phyloP scores from a whole-genome alignment of 257 asterid species.

The Haberlea rhodopensis region DNA sequence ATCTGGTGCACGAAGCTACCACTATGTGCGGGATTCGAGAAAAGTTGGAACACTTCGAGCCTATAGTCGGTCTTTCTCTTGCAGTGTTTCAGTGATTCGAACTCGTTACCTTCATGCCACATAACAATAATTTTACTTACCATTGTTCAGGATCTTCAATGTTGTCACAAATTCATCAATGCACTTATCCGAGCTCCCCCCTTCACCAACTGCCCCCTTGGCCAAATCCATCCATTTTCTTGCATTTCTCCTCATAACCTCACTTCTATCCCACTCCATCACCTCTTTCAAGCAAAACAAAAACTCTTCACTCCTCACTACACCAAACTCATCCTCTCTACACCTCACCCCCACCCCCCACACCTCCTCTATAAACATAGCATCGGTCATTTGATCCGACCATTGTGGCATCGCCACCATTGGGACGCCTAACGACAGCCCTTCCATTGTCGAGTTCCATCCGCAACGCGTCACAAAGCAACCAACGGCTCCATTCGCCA shows the following conservation, averaged over 20 bases:
- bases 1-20: too few species aligned
- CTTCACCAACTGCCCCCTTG: conserved; percentile 40
- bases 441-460: conserved; percentile 67
- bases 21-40: too few species aligned
- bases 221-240: conserved; percentile 51
- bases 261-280: conserved; percentile 45
- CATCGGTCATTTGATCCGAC: conserved; percentile 69
- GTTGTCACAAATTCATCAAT: conserved; percentile 51
- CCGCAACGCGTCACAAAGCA: conserved; percentile 73
- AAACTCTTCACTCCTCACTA: conserved; percentile 51
- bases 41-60: too few species aligned
- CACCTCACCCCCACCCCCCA: conserved; percentile 61
- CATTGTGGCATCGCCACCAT: conserved; percentile 70
- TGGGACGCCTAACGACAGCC: conserved; percentile 55
- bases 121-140: too few species aligned
- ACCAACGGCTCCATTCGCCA: conserved; percentile 51
- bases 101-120: too few species aligned
- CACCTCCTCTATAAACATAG: conserved; percentile 55
- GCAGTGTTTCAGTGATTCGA: too few species aligned
- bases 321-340: conserved; percentile 51
- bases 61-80: too few species aligned
- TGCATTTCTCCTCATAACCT: conserved; percentile 46
- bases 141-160: conserved; percentile 20
- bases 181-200: conserved; percentile 54
- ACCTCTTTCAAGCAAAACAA: conserved; percentile 44